A percentile compares a stretch with the other conserved stretches of the same genome.
These are phyloP conservation scores for Dioszegia crocea DNA, from an alignment of 768 basidiomycete species.

Conservation along the genomic window DNA sequence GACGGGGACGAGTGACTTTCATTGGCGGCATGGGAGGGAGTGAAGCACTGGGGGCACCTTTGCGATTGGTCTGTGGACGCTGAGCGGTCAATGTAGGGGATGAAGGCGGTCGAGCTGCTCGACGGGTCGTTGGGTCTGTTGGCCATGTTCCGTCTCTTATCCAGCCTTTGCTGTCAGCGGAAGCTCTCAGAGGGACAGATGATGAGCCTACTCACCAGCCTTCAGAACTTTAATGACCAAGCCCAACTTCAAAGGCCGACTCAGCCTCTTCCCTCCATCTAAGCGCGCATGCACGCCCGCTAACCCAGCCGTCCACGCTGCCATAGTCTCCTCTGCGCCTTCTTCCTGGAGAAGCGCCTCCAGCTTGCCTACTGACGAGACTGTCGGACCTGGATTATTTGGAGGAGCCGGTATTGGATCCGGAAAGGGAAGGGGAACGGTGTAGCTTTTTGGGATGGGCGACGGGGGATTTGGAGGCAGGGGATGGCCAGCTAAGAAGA, in stretches of 20 bases:
- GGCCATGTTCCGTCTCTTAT: conserved; percentile 43
- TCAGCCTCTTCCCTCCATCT: conserved; percentile 28
- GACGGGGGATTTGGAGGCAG: conserved; percentile 3
- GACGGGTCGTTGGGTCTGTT: conserved; percentile 22
- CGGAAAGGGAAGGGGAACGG: conserved; percentile 17
- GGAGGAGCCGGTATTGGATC: conserved; percentile 14
- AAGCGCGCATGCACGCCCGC: conserved; percentile 18
- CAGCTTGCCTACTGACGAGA: conserved; percentile 19
- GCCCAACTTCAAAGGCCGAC: conserved; percentile 28
- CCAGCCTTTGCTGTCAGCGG: too few species aligned
- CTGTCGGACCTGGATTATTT: neutral
- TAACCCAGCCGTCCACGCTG: conserved; percentile 27
- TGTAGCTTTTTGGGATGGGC: conserved; percentile 13
- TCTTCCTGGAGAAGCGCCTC: conserved; percentile 22
- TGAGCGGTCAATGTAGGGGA: conserved; percentile 15
- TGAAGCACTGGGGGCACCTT: too few species aligned
- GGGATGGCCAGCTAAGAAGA: conserved; percentile 32
- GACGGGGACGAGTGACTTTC: neutral
- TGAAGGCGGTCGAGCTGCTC: conserved; percentile 25
- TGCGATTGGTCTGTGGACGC: too few species aligned
- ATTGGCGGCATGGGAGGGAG: neutral
- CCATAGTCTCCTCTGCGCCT: conserved; percentile 26
- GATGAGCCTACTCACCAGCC: neutral
- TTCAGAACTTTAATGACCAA: conserved; percentile 30
- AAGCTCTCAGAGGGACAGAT: too few species aligned